Evolutionary conservation across 345 rosid species (phyloP).

Genomic region (Populus nigra): DNA sequence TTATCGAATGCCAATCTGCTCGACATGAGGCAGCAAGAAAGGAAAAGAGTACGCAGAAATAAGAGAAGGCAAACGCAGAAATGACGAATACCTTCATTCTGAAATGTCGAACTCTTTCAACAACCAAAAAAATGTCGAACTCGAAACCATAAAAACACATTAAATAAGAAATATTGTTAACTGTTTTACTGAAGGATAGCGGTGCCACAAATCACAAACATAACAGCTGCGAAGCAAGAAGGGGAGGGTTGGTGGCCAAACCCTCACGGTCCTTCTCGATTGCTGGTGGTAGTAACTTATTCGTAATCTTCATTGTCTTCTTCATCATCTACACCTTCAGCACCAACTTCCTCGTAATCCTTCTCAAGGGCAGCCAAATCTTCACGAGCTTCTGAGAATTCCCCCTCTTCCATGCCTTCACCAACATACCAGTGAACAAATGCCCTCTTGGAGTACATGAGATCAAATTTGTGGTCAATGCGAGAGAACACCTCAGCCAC

Average conservation of each 20-base stretch:
- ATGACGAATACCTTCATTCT: not conserved
- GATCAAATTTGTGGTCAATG: constrained; percentile 37
- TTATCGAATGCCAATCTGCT: not conserved
- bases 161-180: not conserved
- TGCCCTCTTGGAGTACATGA: constrained; percentile 41
- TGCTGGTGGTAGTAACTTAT: not conserved
- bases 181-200: not conserved
- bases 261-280: not conserved
- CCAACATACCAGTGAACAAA: constrained; percentile 43
- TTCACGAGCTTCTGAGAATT: constrained; percentile 39
- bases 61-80: not conserved
- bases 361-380: constrained; percentile 38
- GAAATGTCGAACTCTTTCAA: not conserved
- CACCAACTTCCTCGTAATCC: constrained; percentile 37
- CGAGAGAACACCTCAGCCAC: constrained; percentile 43
- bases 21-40: not conserved
- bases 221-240: not conserved
- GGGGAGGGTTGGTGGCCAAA: not conserved
- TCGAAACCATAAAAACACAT: constrained; percentile 4
- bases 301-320: constrained; percentile 29
- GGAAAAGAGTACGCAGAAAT: not conserved
- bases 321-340: constrained; percentile 32
- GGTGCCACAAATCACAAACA: constrained; percentile 3
- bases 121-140: not conserved
- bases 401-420: constrained; percentile 45